Conservation (phyloP, 768 basidiomycete species). For the Calocybe gangraenosa region DNA sequence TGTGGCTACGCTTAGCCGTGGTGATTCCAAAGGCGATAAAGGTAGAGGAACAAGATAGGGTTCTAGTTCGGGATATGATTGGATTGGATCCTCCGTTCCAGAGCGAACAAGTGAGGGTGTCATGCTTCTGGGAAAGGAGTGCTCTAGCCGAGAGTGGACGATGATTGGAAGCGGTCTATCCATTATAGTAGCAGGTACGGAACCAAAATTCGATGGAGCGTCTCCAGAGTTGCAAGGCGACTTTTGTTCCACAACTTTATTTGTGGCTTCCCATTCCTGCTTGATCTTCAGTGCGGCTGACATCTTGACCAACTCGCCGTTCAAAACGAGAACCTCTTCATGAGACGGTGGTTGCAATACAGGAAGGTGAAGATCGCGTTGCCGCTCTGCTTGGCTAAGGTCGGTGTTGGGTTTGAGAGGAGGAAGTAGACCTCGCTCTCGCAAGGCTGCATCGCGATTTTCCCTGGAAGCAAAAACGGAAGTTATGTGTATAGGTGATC, state of each 20-base stretch:
- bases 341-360: slow-evolving; percentile 20
- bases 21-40: slow-evolving; percentile 10
- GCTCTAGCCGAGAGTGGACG: no score
- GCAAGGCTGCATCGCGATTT: slow-evolving; percentile 51
- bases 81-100: no score
- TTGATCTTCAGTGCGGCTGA: slow-evolving; percentile 53
- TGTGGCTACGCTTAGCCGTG: not conserved
- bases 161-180: no score
- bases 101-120: no score
- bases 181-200: no score
- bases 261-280: slow-evolving; percentile 46
- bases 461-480: slow-evolving; percentile 26
- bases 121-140: no score
- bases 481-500: slow-evolving; percentile 17
- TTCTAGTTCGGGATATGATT: not conserved
- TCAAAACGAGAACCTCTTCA: slow-evolving; percentile 11
- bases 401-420: slow-evolving; percentile 37
- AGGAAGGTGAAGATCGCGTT: slow-evolving; percentile 33
- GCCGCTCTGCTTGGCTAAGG: slow-evolving; percentile 37
- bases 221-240: no score
- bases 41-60: slow-evolving; percentile 16
- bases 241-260: slow-evolving; percentile 14
- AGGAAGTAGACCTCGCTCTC: slow-evolving; percentile 57
- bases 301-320: slow-evolving; percentile 13
- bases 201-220: no score